Evolutionary conservation across 768 basidiomycete genomes (phyloP).

Genomic region (Daedaleopsis sinensis): DNA sequence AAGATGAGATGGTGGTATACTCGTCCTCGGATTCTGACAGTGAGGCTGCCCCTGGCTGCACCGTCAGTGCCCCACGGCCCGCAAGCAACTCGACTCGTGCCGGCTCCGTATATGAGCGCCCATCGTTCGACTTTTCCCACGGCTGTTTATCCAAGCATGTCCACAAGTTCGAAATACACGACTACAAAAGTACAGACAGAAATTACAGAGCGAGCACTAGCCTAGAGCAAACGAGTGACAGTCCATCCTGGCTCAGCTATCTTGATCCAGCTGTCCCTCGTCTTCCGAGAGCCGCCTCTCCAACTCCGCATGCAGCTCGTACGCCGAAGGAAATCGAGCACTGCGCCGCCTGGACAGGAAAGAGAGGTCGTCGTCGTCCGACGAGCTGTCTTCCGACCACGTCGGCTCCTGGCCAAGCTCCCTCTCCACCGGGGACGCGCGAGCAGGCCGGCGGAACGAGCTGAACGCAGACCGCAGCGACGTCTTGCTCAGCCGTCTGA

Average conservation of each 20-base stretch:
- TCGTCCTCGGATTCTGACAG: no score
- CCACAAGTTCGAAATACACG: background rate
- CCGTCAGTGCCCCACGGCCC: no score
- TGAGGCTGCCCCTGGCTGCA: no score
- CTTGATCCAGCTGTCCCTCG: slow-evolving; percentile 8
- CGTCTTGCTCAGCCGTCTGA: slow-evolving; percentile 27
- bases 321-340: slow-evolving; percentile 16
- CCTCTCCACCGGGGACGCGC: background rate
- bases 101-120: no score
- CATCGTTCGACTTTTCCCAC: no score
- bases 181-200: background rate
- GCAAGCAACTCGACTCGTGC: no score
- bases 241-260: background rate
- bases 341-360: slow-evolving; percentile 22
- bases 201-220: background rate
- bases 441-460: slow-evolving; percentile 25
- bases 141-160: no score
- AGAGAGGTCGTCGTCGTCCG: slow-evolving; percentile 31
- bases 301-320: slow-evolving; percentile 18
- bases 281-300: slow-evolving; percentile 15
- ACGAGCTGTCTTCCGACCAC: slow-evolving; percentile 32
- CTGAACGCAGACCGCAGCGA: slow-evolving; percentile 24
- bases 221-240: background rate
- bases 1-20: background rate
- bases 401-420: slow-evolving; percentile 10